Percentiles rank a stretch among this genome's conserved stretches.
These are phyloP conservation scores for Multifurca ochricompacta DNA, from an alignment of 768 basidiomycete species.

Conservation along the genomic window DNA sequence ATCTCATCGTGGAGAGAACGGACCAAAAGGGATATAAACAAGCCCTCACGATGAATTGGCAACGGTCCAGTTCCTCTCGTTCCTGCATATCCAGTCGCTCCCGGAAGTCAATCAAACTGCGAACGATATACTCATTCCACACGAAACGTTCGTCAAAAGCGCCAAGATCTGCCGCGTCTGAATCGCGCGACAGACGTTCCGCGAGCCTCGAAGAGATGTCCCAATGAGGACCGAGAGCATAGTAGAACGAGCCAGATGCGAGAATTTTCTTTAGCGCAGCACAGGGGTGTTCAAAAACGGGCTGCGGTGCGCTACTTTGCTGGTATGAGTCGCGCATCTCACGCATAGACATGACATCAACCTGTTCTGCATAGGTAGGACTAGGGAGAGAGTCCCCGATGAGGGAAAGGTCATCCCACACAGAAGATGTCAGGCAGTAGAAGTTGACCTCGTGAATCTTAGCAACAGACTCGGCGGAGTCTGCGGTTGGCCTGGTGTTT, in stretches of 20 bases:
- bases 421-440: conserved; percentile 73
- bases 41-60: conserved; percentile 71
- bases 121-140: conserved; percentile 91
- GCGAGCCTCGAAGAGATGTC: conserved; percentile 82
- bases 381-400: conserved; percentile 46
- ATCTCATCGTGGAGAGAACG: background rate
- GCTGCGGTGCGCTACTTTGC: conserved; percentile 31
- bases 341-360: conserved; percentile 38
- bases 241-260: conserved; percentile 90
- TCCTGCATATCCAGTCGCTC: conserved; percentile 64
- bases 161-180: conserved; percentile 38
- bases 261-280: conserved; percentile 83
- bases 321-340: conserved; percentile 39
- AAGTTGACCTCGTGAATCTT: conserved; percentile 87
- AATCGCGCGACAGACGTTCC: conserved; percentile 53
- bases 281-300: conserved; percentile 87
- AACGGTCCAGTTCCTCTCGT: conserved; percentile 66
- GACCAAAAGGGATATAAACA: conserved; percentile 12
- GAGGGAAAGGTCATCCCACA: conserved; percentile 71
- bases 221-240: conserved; percentile 75
- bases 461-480: conserved; percentile 58
- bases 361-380: conserved; percentile 45
- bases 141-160: conserved; percentile 83
- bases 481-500: conserved; percentile 53
- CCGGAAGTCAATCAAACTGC: conserved; percentile 83